phyloP scores from a whole-genome alignment of 1,284 basidiomycete species.

The Tilletiaria anomala region DNA sequence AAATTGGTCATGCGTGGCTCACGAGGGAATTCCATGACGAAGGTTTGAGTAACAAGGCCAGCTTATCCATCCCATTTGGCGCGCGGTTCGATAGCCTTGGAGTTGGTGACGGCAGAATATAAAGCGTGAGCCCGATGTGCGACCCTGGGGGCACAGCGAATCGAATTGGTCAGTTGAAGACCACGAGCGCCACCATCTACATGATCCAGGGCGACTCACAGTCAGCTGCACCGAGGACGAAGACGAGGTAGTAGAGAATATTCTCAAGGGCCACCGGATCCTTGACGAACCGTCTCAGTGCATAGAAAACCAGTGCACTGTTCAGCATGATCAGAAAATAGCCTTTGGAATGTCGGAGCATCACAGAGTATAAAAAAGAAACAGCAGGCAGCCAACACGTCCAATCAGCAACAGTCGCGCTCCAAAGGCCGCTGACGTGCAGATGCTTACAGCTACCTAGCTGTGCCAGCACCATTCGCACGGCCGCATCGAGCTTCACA shows the following conservation, averaged over 20 bases:
- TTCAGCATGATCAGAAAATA: constrained; percentile 30
- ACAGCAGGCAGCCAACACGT: not conserved
- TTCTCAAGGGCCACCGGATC: constrained; percentile 8
- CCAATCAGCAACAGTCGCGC: not conserved
- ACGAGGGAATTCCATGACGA: constrained; percentile 18
- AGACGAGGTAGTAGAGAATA: constrained; percentile 13
- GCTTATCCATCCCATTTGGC: no score
- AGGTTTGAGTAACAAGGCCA: constrained; percentile 6
- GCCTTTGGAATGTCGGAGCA: no score
- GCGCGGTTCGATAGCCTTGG: no score
- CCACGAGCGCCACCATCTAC: not conserved
- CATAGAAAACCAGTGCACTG: constrained; percentile 16
- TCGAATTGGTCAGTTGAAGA: not conserved
- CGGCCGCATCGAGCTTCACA: constrained; percentile 2
- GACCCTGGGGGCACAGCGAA: constrained; percentile 8
- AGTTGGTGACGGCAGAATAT: constrained; percentile 9
- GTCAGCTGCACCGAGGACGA: constrained; percentile 22
- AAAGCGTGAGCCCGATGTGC: constrained; percentile 22
- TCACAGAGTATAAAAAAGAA: not conserved
- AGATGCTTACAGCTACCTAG: constrained; percentile 22
- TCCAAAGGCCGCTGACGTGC: not conserved
- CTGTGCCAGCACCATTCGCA: constrained; percentile 20
- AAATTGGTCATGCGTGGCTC: not conserved
- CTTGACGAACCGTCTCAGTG: constrained; percentile 9
- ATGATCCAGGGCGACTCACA: constrained; percentile 9